Conservation (phyloP, 345 rosid genomes). For the Hypericum perforatum region DNA sequence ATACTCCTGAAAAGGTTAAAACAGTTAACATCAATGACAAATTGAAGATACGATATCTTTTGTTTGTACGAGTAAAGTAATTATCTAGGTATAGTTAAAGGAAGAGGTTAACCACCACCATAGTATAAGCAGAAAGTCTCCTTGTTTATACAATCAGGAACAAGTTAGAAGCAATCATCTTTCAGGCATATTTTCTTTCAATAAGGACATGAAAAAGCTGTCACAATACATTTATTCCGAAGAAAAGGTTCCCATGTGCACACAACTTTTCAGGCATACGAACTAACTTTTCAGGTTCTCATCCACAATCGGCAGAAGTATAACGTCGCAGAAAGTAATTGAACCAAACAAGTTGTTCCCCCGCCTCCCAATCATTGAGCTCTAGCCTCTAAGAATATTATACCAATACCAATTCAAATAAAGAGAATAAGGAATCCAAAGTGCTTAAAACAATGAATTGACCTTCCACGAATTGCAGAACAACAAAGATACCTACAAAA, state of each 20-base stretch:
- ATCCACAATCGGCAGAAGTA: too few relatives aligned
- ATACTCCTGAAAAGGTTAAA: conserved; percentile 36
- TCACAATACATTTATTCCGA: conserved; percentile 21
- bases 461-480: conserved; percentile 11
- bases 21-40: too few relatives aligned
- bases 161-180: conserved; percentile 13
- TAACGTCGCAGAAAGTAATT: conserved; percentile 6
- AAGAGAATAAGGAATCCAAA: conserved; percentile 18
- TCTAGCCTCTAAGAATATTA: conserved; percentile 20
- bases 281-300: too few relatives aligned
- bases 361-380: conserved; percentile 38
- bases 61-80: too few relatives aligned
- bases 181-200: conserved; percentile 8
- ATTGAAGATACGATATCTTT: too few relatives aligned
- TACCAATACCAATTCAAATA: conserved; percentile 39
- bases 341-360: conserved; percentile 18
- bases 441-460: conserved; percentile 18
- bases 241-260: conserved; percentile 51
- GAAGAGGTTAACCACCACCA: too few relatives aligned
- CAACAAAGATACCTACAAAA: not conserved
- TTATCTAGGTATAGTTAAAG: too few relatives aligned
- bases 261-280: conserved; percentile 13
- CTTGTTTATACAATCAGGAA: too few relatives aligned
- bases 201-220: conserved; percentile 8
- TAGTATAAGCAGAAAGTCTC: too few relatives aligned